These are phyloP conservation scores for Dicorynia guianensis DNA, from an alignment of 306 rosid species.

Conservation along the genomic window DNA sequence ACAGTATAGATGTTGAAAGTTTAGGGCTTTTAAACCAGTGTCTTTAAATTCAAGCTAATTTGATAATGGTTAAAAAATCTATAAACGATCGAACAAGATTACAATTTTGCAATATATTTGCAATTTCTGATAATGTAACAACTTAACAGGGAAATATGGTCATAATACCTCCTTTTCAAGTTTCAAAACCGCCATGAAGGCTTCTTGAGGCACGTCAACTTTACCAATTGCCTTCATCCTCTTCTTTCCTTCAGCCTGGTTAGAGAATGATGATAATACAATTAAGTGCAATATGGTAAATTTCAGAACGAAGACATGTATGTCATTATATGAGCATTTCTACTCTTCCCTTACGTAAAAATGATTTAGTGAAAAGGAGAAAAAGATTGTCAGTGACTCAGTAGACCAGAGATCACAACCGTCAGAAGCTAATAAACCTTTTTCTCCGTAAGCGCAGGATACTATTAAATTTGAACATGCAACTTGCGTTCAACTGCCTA, in stretches of 20 bases:
- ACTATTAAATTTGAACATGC: slow-evolving; percentile 24
- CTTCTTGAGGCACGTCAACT: slow-evolving; percentile 96
- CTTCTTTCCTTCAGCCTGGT: slow-evolving; percentile 94
- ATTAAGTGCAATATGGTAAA: slow-evolving; percentile 23
- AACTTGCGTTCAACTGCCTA: slow-evolving; percentile 1
- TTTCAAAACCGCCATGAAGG: slow-evolving; percentile 97
- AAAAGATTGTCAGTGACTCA: not conserved
- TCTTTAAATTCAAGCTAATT: too few species aligned
- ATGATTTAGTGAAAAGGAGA: too few species aligned
- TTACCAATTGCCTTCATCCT: slow-evolving; percentile 93
- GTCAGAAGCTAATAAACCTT: not conserved
- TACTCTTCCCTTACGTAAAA: too few species aligned
- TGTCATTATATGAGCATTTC: not conserved
- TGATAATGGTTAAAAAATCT: not conserved
- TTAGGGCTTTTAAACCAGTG: too few species aligned
- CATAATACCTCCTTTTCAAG: slow-evolving; percentile 92
- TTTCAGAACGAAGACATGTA: slow-evolving; percentile 23
- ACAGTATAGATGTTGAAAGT: too few species aligned
- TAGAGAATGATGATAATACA: slow-evolving; percentile 23
- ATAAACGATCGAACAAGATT: slow-evolving; percentile 22
- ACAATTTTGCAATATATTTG: slow-evolving; percentile 31
- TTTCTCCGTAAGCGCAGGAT: slow-evolving; percentile 8
- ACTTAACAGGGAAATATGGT: slow-evolving; percentile 38
- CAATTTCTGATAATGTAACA: slow-evolving; percentile 42
- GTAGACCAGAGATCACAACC: not conserved